Evolutionary conservation across 805 yeast species (phyloP).

Genomic region (Pichia nanzhaoensis): DNA sequence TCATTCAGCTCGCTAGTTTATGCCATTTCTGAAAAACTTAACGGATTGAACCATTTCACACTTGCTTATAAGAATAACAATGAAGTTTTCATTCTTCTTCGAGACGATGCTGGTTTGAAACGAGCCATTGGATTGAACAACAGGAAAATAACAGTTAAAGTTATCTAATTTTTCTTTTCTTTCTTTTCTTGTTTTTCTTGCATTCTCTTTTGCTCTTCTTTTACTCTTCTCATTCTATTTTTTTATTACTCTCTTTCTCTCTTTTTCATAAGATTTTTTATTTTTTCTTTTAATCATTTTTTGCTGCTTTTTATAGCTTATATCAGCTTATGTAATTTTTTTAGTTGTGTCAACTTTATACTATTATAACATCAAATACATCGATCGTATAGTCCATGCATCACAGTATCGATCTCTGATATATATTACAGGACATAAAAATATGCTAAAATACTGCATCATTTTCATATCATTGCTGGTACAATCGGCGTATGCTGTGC

Average conservation of each 20-base stretch:
- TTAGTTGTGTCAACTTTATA: neutral
- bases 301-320: neutral
- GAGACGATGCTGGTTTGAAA: conserved; percentile 15
- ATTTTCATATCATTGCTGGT: too few species aligned
- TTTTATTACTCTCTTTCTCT: too few species aligned
- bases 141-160: conserved; percentile 15
- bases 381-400: too few species aligned
- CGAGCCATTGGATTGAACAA: conserved; percentile 10
- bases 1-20: conserved; percentile 3
- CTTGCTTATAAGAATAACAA: conserved; percentile 17
- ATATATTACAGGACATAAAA: too few species aligned
- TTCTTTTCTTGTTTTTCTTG: too few species aligned
- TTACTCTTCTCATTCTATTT: too few species aligned
- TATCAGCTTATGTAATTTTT: neutral
- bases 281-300: neutral
- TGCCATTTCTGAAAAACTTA: conserved; percentile 12
- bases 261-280: too few species aligned
- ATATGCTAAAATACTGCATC: too few species aligned
- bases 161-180: conserved; percentile 4
- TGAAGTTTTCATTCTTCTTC: conserved; percentile 16
- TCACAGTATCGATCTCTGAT: too few species aligned
- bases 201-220: too few species aligned
- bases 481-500: too few species aligned
- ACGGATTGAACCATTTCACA: conserved; percentile 10
- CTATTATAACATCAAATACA: too few species aligned